Percentiles rank a stretch among this genome's conserved stretches.
phyloP scores from a whole-genome alignment of 2,329 filamentous ascomycete genomes.

The Intubia oerlemansii region DNA sequence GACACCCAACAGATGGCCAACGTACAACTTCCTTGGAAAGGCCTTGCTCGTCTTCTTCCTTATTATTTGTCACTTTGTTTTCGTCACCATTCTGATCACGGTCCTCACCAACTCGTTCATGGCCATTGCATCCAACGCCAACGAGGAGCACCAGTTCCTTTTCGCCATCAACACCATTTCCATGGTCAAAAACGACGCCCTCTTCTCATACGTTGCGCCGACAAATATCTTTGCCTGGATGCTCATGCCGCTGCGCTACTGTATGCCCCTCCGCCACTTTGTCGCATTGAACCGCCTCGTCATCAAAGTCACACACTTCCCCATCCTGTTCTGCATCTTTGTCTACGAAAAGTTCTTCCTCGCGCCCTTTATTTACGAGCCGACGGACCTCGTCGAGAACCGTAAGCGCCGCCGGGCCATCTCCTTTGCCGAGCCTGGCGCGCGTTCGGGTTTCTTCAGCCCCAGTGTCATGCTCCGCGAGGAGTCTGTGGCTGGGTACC shows the following conservation, averaged over 20 bases:
- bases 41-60: slow-evolving; percentile 60
- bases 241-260: slow-evolving; percentile 60
- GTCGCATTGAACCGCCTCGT: slow-evolving; percentile 73
- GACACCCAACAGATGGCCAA: slow-evolving; percentile 28
- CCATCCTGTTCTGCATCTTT: slow-evolving; percentile 70
- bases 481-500: slow-evolving; percentile 70
- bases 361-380: slow-evolving; percentile 55
- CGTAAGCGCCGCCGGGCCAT: slow-evolving; percentile 27
- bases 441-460: slow-evolving; percentile 46
- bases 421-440: slow-evolving; percentile 34
- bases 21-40: slow-evolving; percentile 61
- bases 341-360: slow-evolving; percentile 68
- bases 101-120: slow-evolving; percentile 96
- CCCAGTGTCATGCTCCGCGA: slow-evolving; percentile 53
- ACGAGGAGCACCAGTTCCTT: slow-evolving; percentile 78
- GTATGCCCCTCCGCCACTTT: slow-evolving; percentile 61
- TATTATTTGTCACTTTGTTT: slow-evolving; percentile 86
- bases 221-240: slow-evolving; percentile 85
- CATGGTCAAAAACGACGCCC: slow-evolving; percentile 93
- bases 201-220: slow-evolving; percentile 86
- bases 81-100: slow-evolving; percentile 85
- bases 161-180: slow-evolving; percentile 95
- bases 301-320: slow-evolving; percentile 81
- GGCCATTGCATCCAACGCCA: slow-evolving; percentile 80
- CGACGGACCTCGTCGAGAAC: slow-evolving; percentile 68